Percentiles rank a stretch among this genome's conserved stretches.
phyloP scores from a whole-genome alignment of 768 basidiomycete species.

The Trametes sanguinea region DNA sequence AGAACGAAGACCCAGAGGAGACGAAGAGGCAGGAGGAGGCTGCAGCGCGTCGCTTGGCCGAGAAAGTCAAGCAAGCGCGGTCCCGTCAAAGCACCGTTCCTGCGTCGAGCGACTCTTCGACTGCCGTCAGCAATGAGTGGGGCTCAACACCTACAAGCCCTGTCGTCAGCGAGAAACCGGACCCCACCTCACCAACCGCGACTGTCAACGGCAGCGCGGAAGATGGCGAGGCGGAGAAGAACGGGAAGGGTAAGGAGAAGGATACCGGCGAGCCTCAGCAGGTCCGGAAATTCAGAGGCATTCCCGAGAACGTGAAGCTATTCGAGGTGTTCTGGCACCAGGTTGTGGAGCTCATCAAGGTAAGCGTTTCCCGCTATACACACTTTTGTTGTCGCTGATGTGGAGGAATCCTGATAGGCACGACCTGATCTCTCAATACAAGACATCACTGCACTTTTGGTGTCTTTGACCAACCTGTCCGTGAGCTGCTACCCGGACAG shows the following conservation, averaged over 20 bases:
- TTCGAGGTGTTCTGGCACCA: slow-evolving; percentile 99
- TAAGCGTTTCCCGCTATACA: slow-evolving; percentile 34
- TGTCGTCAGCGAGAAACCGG: slow-evolving; percentile 17
- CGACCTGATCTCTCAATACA: slow-evolving; percentile 97
- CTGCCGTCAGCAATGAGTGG: slow-evolving; percentile 29
- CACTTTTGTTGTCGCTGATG: slow-evolving; percentile 6
- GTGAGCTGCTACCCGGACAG: slow-evolving; percentile 97
- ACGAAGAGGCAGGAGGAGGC: slow-evolving; percentile 92
- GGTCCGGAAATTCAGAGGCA: slow-evolving; percentile 87
- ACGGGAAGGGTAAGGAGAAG: slow-evolving; percentile 61
- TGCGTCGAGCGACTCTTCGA: slow-evolving; percentile 24
- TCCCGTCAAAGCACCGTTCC: slow-evolving; percentile 51
- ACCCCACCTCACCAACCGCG: slow-evolving; percentile 10
- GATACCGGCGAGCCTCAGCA: slow-evolving; percentile 40
- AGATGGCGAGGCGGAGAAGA: slow-evolving; percentile 32
- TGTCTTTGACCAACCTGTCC: slow-evolving; percentile 93
- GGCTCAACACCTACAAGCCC: slow-evolving; percentile 34
- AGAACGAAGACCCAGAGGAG: slow-evolving; percentile 94
- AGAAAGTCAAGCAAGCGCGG: slow-evolving; percentile 81
- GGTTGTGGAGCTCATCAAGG: slow-evolving; percentile 97
- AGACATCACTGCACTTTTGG: slow-evolving; percentile 94
- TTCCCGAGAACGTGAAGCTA: slow-evolving; percentile 91
- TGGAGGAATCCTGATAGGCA: slow-evolving; percentile 52
- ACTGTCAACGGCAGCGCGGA: slow-evolving; percentile 20
- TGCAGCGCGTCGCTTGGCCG: slow-evolving; percentile 83